These are phyloP conservation scores for Saccharomyces hybrid DNA, from an alignment of 1,139 yeast genomes.

Conservation along the genomic window DNA sequence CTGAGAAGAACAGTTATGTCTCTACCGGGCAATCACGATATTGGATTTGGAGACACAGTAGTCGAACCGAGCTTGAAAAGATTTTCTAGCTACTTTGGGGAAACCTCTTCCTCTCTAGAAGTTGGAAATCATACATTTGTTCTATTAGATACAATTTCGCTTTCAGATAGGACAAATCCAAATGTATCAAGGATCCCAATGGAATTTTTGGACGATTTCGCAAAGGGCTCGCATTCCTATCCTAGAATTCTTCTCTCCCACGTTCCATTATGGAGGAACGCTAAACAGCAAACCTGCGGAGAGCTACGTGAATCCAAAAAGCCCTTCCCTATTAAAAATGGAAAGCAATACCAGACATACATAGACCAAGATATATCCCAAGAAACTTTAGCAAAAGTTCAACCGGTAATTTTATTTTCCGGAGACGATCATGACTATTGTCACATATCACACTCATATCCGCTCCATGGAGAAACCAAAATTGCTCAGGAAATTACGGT, in stretches of 20 bases:
- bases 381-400: constrained; percentile 45
- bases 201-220: constrained; percentile 28
- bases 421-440: constrained; percentile 98
- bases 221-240: constrained; percentile 28
- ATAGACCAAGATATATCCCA: constrained; percentile 52
- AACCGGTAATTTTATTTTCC: constrained; percentile 67
- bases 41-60: constrained; percentile 75
- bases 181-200: constrained; percentile 39
- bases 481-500: constrained; percentile 72
- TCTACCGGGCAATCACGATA: constrained; percentile 92
- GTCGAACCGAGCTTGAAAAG: constrained; percentile 49
- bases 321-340: constrained; percentile 60
- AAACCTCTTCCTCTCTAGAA: constrained; percentile 46
- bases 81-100: constrained; percentile 70
- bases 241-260: constrained; percentile 74
- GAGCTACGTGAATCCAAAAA: constrained; percentile 55
- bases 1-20: constrained; percentile 46
- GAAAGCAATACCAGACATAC: constrained; percentile 78
- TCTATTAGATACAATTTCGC: constrained; percentile 71
- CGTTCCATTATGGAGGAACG: constrained; percentile 66
- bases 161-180: constrained; percentile 46
- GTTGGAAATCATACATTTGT: constrained; percentile 75
- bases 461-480: constrained; percentile 28
- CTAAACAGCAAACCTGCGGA: constrained; percentile 53
- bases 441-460: constrained; percentile 55